phyloP scores from a whole-genome alignment of 208 protist genomes.

The Tritrichomonas musculus region DNA sequence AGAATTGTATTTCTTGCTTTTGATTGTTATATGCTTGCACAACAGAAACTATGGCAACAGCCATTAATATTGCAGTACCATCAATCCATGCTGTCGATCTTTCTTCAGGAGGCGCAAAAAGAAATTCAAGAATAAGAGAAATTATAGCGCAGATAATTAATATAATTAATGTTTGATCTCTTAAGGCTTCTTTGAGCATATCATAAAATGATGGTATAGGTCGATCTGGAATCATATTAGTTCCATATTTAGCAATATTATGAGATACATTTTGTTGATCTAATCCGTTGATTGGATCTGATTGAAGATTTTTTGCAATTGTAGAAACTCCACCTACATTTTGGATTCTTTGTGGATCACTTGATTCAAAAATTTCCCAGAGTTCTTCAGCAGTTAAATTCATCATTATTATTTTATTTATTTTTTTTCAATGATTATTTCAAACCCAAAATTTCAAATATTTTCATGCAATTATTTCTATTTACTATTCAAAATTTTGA shows the following conservation, averaged over 20 bases:
- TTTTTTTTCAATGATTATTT: no score
- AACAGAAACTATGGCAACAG: neutral
- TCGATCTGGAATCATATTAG: neutral
- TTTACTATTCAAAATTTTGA: no score
- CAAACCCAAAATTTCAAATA: no score
- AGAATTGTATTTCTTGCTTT: conserved; percentile 1
- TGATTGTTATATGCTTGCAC: neutral
- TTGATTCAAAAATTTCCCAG: neutral
- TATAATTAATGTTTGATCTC: neutral
- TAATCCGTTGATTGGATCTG: neutral
- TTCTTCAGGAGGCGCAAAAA: conserved; percentile 11
- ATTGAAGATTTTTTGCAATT: neutral
- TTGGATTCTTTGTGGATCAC: neutral
- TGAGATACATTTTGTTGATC: neutral
- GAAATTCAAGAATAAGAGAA: neutral
- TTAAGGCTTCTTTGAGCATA: neutral
- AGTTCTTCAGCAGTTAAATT: neutral
- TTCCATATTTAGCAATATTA: neutral
- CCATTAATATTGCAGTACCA: neutral
- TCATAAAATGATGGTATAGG: neutral
- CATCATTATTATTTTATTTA: no score
- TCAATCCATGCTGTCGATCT: conserved; percentile 3
- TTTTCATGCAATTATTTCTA: no score
- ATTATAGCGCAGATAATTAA: conserved; percentile 17
- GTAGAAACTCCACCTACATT: neutral